These are phyloP conservation scores for Heritiera fomes DNA, from an alignment of 345 rosid species.

Conservation along the genomic window DNA sequence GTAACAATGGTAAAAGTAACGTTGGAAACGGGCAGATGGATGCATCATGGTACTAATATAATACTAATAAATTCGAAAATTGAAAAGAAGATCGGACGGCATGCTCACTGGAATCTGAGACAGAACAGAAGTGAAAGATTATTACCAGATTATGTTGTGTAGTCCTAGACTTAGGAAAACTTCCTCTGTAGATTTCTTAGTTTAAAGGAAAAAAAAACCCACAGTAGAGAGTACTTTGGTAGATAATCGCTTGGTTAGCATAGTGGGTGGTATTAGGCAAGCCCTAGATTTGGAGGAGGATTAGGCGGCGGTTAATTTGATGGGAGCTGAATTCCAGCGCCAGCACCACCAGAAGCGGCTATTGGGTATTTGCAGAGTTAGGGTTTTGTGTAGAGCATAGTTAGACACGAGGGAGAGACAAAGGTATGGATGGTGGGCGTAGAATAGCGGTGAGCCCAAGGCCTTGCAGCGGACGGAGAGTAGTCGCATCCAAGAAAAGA, in stretches of 20 bases:
- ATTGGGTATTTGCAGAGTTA: background rate
- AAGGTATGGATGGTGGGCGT: constrained; percentile 44
- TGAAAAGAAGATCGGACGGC: constrained; percentile 9
- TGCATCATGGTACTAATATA: background rate
- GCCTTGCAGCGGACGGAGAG: constrained; percentile 59
- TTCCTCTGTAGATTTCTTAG: background rate
- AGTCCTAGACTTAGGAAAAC: background rate
- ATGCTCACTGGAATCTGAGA: background rate
- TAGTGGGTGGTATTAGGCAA: background rate
- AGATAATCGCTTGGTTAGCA: background rate
- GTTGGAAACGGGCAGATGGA: background rate
- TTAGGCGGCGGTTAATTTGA: background rate
- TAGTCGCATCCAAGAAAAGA: constrained; percentile 56
- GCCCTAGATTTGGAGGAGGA: background rate
- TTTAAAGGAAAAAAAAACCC: background rate
- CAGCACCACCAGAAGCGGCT: background rate
- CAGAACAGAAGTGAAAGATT: background rate
- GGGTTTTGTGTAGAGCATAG: background rate
- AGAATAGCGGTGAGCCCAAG: constrained; percentile 56
- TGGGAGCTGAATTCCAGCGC: constrained; percentile 5
- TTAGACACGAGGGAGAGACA: background rate
- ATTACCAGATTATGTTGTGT: background rate
- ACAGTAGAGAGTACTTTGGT: background rate
- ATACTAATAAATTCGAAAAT: background rate
- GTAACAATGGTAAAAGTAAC: background rate